Conservation (phyloP, 371 early-diverging fungal species). For the Lichtheimia corymbifera region DNA sequence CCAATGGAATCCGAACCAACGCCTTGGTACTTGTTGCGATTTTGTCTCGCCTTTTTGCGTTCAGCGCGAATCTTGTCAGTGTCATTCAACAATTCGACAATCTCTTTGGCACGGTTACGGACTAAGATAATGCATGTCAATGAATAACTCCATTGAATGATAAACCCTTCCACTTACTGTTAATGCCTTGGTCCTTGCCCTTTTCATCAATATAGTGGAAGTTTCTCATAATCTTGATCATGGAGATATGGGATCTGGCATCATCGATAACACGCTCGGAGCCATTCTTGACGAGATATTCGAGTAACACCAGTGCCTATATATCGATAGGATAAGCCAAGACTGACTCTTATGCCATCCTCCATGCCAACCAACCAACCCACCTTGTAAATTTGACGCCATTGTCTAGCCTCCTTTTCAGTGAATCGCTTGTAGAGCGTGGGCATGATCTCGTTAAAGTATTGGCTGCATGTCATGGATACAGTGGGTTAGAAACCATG, state of each 20-base stretch:
- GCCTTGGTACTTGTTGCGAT: slow-evolving; percentile 85
- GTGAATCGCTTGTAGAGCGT: slow-evolving; percentile 84
- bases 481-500: background rate
- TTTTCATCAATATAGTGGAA: slow-evolving; percentile 88
- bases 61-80: slow-evolving; percentile 79
- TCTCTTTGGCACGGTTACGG: slow-evolving; percentile 88
- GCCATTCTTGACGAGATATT: slow-evolving; percentile 94
- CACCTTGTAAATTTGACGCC: slow-evolving; percentile 97
- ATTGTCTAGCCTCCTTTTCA: slow-evolving; percentile 81
- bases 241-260: slow-evolving; percentile 80
- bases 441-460: slow-evolving; percentile 93
- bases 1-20: slow-evolving; percentile 60
- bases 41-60: slow-evolving; percentile 85
- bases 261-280: slow-evolving; percentile 91
- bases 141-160: background rate
- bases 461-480: slow-evolving; percentile 58
- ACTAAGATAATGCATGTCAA: slow-evolving; percentile 47
- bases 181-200: slow-evolving; percentile 96
- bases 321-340: background rate
- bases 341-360: background rate
- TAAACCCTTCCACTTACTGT: slow-evolving; percentile 57
- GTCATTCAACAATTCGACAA: slow-evolving; percentile 79
- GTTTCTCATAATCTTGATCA: slow-evolving; percentile 80
- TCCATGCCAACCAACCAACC: slow-evolving; percentile 17
- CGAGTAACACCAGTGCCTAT: slow-evolving; percentile 87